Conservation (phyloP, 106 monocot genomes). For the Triglochin maritima region DNA sequence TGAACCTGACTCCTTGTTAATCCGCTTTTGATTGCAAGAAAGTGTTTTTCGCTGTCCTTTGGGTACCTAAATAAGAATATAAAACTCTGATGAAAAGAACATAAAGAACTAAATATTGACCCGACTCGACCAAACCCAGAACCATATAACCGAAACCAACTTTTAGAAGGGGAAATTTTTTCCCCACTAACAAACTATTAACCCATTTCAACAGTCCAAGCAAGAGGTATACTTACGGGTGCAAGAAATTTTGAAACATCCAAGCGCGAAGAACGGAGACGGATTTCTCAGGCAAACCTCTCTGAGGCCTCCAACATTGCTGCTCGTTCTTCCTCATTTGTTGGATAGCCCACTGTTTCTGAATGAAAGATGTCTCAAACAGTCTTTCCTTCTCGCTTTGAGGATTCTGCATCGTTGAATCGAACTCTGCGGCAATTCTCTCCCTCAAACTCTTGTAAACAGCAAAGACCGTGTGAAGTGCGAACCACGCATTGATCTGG, state of each 20-base stretch:
- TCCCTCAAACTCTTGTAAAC: constrained; percentile 22
- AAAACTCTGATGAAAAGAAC: not conserved
- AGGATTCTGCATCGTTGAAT: constrained; percentile 7
- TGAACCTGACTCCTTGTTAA: constrained; percentile 63
- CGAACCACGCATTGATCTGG: constrained; percentile 18
- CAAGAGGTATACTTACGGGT: constrained; percentile 34
- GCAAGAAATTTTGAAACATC: constrained; percentile 75
- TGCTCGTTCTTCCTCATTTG: constrained; percentile 32
- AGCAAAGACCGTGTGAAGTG: constrained; percentile 17
- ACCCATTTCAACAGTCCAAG: no score
- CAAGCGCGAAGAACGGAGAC: constrained; percentile 55
- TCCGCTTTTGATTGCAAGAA: constrained; percentile 59
- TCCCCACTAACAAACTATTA: no score
- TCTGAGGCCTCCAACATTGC: constrained; percentile 49
- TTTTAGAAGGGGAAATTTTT: not conserved
- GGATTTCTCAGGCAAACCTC: constrained; percentile 68
- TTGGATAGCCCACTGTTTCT: constrained; percentile 44
- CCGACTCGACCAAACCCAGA: no score
- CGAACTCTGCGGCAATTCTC: constrained; percentile 27
- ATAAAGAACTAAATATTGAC: not conserved
- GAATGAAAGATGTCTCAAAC: constrained; percentile 35
- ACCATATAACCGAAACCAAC: not conserved
- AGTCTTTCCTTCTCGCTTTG: constrained; percentile 17
- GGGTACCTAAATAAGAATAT: constrained; percentile 38
- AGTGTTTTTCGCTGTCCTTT: constrained; percentile 56